Conservation (phyloP, 1,284 basidiomycete species). For the Flammula alnicola region DNA sequence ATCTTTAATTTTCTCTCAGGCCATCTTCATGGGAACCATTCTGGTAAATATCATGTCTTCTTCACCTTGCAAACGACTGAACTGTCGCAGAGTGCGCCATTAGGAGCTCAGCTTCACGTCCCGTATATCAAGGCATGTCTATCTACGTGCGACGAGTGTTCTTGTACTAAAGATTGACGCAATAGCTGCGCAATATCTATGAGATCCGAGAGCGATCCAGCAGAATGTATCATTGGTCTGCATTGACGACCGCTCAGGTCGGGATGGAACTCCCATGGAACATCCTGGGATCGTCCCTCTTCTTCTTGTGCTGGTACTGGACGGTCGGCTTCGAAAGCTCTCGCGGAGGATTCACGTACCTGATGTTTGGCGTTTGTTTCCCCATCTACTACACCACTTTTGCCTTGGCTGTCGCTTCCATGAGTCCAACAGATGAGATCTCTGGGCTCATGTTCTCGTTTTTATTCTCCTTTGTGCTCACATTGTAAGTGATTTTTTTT, state of each 20-base stretch:
- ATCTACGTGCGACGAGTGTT: neutral
- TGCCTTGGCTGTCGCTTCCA: slow-evolving; percentile 42
- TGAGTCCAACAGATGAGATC: slow-evolving; percentile 44
- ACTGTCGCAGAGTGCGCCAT: slow-evolving; percentile 42
- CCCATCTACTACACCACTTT: slow-evolving; percentile 61
- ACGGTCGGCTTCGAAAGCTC: slow-evolving; percentile 61
- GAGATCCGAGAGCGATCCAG: slow-evolving; percentile 75
- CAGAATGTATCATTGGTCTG: slow-evolving; percentile 84
- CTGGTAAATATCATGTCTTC: slow-evolving; percentile 23
- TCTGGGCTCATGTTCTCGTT: slow-evolving; percentile 60
- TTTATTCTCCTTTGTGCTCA: slow-evolving; percentile 63
- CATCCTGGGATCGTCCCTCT: slow-evolving; percentile 58
- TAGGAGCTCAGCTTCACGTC: slow-evolving; percentile 58
- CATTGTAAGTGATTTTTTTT: slow-evolving; percentile 50
- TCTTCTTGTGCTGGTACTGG: slow-evolving; percentile 76
- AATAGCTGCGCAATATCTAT: slow-evolving; percentile 60
- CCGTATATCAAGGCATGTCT: slow-evolving; percentile 47
- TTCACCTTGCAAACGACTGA: neutral
- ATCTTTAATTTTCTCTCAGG: slow-evolving; percentile 30
- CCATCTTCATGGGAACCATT: slow-evolving; percentile 55
- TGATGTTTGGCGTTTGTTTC: slow-evolving; percentile 56
- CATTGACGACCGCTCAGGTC: slow-evolving; percentile 68
- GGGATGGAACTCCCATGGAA: slow-evolving; percentile 72
- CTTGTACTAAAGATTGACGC: neutral
- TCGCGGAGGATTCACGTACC: slow-evolving; percentile 62